Evolutionary conservation across 2,329 filamentous ascomycete species (phyloP).

Genomic region (Pleoardoris graminearum): DNA sequence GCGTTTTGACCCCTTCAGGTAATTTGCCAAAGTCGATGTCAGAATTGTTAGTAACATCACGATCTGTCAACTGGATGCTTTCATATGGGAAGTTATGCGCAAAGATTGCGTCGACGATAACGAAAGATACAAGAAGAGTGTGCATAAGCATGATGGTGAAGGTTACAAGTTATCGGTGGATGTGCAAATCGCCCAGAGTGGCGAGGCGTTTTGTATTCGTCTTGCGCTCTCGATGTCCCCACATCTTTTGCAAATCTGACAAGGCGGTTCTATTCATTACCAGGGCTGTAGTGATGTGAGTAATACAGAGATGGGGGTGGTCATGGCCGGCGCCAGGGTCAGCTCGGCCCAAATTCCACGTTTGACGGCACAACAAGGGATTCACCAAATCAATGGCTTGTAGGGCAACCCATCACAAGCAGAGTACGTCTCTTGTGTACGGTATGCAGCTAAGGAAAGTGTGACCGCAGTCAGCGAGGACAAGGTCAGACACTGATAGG

Average conservation of each 20-base stretch:
- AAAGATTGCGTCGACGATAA: constrained; percentile 2
- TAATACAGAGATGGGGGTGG: not conserved
- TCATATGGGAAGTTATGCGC: constrained; percentile 33
- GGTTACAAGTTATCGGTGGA: not conserved
- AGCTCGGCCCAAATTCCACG: not conserved
- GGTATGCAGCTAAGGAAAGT: not conserved
- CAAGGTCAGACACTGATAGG: not conserved
- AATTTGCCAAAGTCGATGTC: constrained; percentile 30
- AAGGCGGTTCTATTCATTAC: not conserved
- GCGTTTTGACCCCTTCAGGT: constrained; percentile 5
- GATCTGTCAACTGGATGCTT: constrained; percentile 22
- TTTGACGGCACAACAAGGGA: not conserved
- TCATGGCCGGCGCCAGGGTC: too few relatives aligned
- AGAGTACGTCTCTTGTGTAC: not conserved
- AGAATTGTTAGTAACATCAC: constrained; percentile 24
- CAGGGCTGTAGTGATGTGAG: not conserved
- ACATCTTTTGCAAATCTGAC: not conserved
- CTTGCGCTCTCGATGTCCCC: not conserved
- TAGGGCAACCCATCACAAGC: not conserved
- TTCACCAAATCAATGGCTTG: too few relatives aligned
- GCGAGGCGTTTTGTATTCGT: not conserved
- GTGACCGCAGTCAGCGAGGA: not conserved
- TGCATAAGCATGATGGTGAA: constrained; percentile 7
- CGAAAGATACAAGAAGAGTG: not conserved
- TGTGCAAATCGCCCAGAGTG: not conserved